Conservation (phyloP, 2,329 filamentous ascomycete genomes). For the Grosmannia huntii region DNA sequence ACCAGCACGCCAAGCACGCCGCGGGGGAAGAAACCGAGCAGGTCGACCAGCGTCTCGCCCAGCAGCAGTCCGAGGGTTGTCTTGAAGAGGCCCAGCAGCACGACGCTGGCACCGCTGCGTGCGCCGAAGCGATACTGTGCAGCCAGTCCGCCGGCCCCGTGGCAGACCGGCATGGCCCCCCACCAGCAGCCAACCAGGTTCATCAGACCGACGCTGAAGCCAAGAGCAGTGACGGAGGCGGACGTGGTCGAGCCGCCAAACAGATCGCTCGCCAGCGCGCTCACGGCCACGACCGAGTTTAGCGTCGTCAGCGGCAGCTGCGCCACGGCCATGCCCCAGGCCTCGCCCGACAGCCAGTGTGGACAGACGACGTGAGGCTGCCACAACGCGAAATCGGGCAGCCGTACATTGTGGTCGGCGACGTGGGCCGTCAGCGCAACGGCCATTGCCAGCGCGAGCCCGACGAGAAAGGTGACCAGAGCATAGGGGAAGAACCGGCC, state of each 20-base stretch:
- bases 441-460: constrained; percentile 47
- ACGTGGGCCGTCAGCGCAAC: constrained; percentile 17
- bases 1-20: constrained; percentile 78
- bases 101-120: constrained; percentile 70
- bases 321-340: constrained; percentile 54
- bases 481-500: constrained; percentile 55
- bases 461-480: constrained; percentile 55
- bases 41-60: constrained; percentile 56
- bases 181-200: constrained; percentile 84
- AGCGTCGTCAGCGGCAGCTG: constrained; percentile 85
- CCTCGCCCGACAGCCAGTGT: constrained; percentile 23
- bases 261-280: constrained; percentile 64
- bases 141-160: constrained; percentile 81
- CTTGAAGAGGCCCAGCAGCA: constrained; percentile 67
- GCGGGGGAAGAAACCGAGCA: constrained; percentile 62
- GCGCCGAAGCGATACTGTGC: constrained; percentile 88
- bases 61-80: constrained; percentile 63
- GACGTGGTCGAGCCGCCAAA: constrained; percentile 53
- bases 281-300: constrained; percentile 84
- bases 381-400: constrained; percentile 48
- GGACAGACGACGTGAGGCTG: constrained; percentile 39
- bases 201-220: constrained; percentile 69
- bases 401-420: constrained; percentile 13
- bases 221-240: constrained; percentile 65
- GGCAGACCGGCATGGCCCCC: constrained; percentile 89